Base-by-base conservation (phyloP, 257 asterid genomes). In the Jaltomata sinuosa region DNA sequence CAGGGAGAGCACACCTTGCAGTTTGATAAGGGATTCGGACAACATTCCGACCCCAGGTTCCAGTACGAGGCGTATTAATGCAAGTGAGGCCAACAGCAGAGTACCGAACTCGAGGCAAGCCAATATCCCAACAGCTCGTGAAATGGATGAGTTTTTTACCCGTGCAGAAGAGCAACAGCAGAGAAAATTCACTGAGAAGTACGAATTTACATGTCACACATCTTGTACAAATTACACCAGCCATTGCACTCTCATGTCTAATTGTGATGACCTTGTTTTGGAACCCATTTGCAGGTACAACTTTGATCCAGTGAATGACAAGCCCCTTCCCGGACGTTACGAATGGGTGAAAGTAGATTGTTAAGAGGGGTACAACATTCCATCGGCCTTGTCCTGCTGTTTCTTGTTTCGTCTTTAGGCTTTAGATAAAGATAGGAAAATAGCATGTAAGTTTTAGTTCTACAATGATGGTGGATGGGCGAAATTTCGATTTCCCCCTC, bases 1-100 rank as follows among this genome's bases (percentile, higher is more conserved):
- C 16, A 83, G 91, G 80, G 91, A 89, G 79, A 89, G 84, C 87
- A 83, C 88, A 19, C 88, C 87, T 83, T 83, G 89, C 88, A 85
- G 81, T 79, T 52, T 85, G 83, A 86, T 83, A 12, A 85, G 84
- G 67, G 87, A 80, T 62, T 65, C 87, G 11, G 88, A 80, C 38
- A 16, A 47, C 84, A 74, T 78, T 69, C 85, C 31, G 18, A 79
- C 87, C 79, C 87, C 88, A 34, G 85, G 85, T 42, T 88, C 89
- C 34, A 86, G 88, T 83, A 84, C 86, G 15, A 84, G 85, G 86
- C 79, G 54, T 49, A 32, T 21, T 19, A 6, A 78, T 45, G 71
- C 82, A 18, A 22, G 2, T 31, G 86, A 62, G 19, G 71, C 34
- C 82, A 76, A 76, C 32, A 49, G 84, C 47, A 53, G 89, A 19